Evolutionary conservation across 2,329 filamentous ascomycete species (phyloP), one percentile per base, ranked within the genome.

Genomic region (Fusarium tanahbumbuense): DNA sequence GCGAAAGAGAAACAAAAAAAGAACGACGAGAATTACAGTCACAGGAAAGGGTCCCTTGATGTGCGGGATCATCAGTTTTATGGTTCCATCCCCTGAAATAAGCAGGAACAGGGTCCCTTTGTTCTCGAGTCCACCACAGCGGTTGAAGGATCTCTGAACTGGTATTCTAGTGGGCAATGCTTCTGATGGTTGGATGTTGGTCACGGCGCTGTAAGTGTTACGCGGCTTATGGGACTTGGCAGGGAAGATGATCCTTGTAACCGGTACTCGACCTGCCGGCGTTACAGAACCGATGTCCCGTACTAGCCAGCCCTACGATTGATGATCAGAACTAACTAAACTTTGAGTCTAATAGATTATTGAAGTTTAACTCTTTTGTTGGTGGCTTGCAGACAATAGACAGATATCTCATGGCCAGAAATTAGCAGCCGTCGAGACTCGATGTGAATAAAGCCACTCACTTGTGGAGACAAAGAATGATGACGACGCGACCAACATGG

Each of bases 301-400:
- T 10, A 52, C 49, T 52, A 52, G 49, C 32, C 23, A 52, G 49
- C 49, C 49, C n/a, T 52, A 52, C 7, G 40, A 34, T 52, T 41
- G n/a, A 52, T 27, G 47, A 41, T 52, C 32, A 4, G 13, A 13
- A 13, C 28, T 28, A 22, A 7, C 9, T 41, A 41, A 52, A 27
- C 16, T 13, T 52, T 27, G 11, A 16, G 30, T 34, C 3, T 9
- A 5, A 27, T 41, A 12, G 3, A 13, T 23, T 28, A 18, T 4
- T 15, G 12, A 27, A 41, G n/a, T 7, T 11, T 20, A 16, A 15
- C 27, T 52, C 16, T 28, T 41, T 5, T 12, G 32, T 41, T 27
- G 23, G 6, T 22, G 4, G 9, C 7, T 16, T 8, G 13, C 4
- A 12, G 32, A 28, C 12, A 28, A 28, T 41, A 13, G 9, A n/a